phyloP scores from a whole-genome alignment of 2,329 filamentous ascomycete genomes.

The Lasiodiplodia gonubiensis region DNA sequence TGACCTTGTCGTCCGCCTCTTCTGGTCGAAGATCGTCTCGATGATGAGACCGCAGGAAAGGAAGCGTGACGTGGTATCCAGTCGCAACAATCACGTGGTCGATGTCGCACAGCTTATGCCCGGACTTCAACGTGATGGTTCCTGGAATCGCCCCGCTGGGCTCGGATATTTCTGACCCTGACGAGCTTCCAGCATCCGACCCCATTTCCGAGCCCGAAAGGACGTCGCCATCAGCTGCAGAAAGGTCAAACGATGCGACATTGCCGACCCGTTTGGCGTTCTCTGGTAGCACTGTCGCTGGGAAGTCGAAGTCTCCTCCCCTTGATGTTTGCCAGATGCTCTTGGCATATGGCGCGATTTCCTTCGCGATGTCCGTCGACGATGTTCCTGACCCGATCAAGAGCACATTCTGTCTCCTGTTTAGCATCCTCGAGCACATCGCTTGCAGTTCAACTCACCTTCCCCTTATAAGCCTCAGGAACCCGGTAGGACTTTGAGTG shows the following conservation, averaged over 20 bases:
- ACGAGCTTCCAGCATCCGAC: constrained; percentile 10
- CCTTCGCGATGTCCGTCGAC: constrained; percentile 60
- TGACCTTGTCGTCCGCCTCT: constrained; percentile 57
- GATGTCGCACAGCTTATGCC: constrained; percentile 59
- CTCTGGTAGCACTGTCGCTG: constrained; percentile 59
- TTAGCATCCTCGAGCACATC: constrained; percentile 33
- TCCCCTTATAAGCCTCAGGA: constrained; percentile 57
- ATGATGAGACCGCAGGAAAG: constrained; percentile 64
- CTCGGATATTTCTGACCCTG: constrained; percentile 9
- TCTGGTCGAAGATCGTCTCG: constrained; percentile 51
- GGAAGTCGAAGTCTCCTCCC: constrained; percentile 65
- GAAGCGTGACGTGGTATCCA: constrained; percentile 71
- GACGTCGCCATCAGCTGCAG: neutral
- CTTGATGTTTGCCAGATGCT: constrained; percentile 63
- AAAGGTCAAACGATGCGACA: constrained; percentile 54
- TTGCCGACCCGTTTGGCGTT: constrained; percentile 60
- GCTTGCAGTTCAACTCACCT: constrained; percentile 49
- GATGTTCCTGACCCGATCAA: constrained; percentile 63
- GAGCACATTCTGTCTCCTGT: constrained; percentile 54
- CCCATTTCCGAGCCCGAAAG: constrained; percentile 3
- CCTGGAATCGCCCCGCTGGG: constrained; percentile 54
- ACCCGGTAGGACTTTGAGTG: constrained; percentile 61
- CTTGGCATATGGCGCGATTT: constrained; percentile 54
- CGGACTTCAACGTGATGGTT: constrained; percentile 60
- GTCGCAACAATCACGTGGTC: constrained; percentile 70